These are phyloP conservation scores for Populus hybrid DNA, from an alignment of 441 rosid genomes.

Conservation along the genomic window DNA sequence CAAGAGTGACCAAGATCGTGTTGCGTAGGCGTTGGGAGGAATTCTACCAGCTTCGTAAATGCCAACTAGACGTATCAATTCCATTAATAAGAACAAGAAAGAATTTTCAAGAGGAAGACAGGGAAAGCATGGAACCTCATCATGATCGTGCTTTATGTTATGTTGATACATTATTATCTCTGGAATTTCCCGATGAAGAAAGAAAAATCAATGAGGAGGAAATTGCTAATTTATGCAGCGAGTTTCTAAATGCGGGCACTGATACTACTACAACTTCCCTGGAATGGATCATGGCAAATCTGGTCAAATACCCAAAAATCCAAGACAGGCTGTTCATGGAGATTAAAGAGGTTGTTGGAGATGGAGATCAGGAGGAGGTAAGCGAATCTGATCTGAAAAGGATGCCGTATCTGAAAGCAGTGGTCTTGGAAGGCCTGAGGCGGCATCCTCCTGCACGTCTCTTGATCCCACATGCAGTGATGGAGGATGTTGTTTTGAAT, in stretches of 20 bases:
- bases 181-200: constrained; percentile 18
- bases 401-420: constrained; percentile 17
- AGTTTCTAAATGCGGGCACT: constrained; percentile 18
- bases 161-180: constrained; percentile 17
- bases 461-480: not conserved
- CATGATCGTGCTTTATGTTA: not conserved
- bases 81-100: constrained; percentile 12
- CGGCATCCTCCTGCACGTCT: constrained; percentile 13
- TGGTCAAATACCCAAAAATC: constrained; percentile 22
- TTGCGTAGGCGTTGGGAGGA: constrained; percentile 7
- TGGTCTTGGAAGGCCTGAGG: constrained; percentile 18
- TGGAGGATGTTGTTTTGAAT: too few species aligned
- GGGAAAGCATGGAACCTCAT: not conserved
- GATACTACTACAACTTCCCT: constrained; percentile 16
- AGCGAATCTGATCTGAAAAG: constrained; percentile 3
- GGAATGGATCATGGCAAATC: constrained; percentile 27
- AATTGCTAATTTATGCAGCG: constrained; percentile 6
- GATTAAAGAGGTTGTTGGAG: constrained; percentile 7
- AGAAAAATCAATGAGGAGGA: constrained; percentile 11
- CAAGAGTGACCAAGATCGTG: constrained; percentile 6
- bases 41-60: not conserved
- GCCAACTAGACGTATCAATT: not conserved
- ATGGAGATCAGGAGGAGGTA: not conserved
- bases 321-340: constrained; percentile 19
- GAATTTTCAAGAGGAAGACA: not conserved